A percentile compares a stretch with the other conserved stretches of the same genome.
phyloP scores from a whole-genome alignment of 31 red algal species.

The Odonthalia washingtoniensis region DNA sequence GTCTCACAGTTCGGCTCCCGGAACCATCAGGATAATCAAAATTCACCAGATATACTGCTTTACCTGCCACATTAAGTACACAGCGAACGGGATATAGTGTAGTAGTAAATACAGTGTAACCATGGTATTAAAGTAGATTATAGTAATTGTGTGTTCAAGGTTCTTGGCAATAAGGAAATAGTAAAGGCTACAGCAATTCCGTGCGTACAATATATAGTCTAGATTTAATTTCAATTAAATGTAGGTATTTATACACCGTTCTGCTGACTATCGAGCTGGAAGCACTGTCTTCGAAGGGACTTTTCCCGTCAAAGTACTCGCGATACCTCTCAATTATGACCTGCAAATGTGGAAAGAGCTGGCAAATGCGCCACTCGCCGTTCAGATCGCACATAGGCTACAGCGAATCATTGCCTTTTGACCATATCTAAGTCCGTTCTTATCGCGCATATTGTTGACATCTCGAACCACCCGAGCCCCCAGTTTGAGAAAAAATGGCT shows the following conservation, averaged over 20 bases:
- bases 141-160: no score
- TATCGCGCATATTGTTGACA: constrained; percentile 25
- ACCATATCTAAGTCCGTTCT: constrained; percentile 30
- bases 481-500: constrained; percentile 34
- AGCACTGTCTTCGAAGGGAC: constrained; percentile 29
- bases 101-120: no score
- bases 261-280: constrained; percentile 15
- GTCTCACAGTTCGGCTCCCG: no score
- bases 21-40: no score
- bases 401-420: constrained; percentile 29
- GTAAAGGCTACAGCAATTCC: neutral
- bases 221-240: constrained; percentile 29
- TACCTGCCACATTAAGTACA: no score
- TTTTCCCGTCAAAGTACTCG: constrained; percentile 12
- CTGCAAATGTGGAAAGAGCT: constrained; percentile 20
- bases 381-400: constrained; percentile 1
- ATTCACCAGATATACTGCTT: no score
- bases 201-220: neutral
- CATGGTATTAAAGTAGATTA: no score
- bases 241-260: constrained; percentile 14
- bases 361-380: constrained; percentile 32
- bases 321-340: constrained; percentile 15
- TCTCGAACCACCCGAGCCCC: constrained; percentile 24
- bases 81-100: no score
- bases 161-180: neutral